Evolutionary conservation across 371 early-diverging fungal genomes (phyloP).

Genomic region (Mortierella sp.): DNA sequence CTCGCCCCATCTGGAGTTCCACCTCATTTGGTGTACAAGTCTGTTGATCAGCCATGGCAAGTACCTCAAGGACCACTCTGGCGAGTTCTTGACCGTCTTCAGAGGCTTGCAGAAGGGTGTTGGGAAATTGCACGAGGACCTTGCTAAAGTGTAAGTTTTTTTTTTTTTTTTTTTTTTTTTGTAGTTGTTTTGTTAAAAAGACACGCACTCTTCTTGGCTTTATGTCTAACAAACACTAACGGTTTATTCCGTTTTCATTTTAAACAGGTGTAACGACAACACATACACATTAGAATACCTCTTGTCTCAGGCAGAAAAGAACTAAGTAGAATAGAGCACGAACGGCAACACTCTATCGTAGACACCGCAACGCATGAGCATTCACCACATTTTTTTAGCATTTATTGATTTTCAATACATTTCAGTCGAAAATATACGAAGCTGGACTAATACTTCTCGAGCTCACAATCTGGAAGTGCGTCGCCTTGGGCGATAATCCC

Average conservation of each 20-base stretch:
- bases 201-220: not conserved
- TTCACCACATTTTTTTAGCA: not conserved
- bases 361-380: not conserved
- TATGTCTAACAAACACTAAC: no score
- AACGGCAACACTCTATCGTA: conserved; percentile 1
- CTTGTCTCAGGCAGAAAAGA: conserved; percentile 52
- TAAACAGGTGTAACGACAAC: conserved; percentile 82
- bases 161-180: not conserved
- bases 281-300: conserved; percentile 81
- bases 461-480: no score
- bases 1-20: conserved; percentile 88
- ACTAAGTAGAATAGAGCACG: conserved; percentile 15
- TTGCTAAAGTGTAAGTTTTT: conserved; percentile 78
- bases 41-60: conserved; percentile 84
- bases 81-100: conserved; percentile 79
- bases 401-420: not conserved
- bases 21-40: conserved; percentile 82
- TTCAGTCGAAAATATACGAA: no score
- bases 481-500: no score
- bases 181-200: not conserved
- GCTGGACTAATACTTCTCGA: no score
- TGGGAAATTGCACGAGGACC: conserved; percentile 73
- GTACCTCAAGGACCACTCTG: conserved; percentile 83
- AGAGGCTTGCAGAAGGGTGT: conserved; percentile 85
- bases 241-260: not conserved